These are phyloP conservation scores for Thinopyrum elongatum DNA, from an alignment of 176 grass and related monocot species.

Conservation along the genomic window DNA sequence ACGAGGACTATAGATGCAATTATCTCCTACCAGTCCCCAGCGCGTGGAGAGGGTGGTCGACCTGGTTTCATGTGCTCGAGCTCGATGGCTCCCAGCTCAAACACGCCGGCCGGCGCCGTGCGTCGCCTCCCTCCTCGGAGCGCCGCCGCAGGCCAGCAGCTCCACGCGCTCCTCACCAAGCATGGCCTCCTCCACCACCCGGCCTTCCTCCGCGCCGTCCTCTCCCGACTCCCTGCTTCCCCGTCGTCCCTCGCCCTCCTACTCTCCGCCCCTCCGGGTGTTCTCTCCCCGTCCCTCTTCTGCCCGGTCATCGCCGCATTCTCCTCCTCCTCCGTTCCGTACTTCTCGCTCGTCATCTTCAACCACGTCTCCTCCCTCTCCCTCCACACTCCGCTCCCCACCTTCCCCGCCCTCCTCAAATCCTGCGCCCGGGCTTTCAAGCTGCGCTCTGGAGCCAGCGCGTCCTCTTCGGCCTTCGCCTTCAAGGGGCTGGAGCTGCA, in stretches of 20 bases:
- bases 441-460: neutral
- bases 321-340: conserved; percentile 26
- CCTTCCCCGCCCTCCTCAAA: conserved; percentile 67
- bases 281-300: conserved; percentile 48
- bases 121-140: conserved; percentile 18
- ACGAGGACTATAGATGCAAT: no score
- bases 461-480: conserved; percentile 4
- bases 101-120: neutral
- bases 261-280: conserved; percentile 9
- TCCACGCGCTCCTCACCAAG: conserved; percentile 54
- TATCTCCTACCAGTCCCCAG: no score
- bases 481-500: conserved; percentile 54
- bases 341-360: conserved; percentile 38
- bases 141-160: conserved; percentile 5
- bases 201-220: conserved; percentile 32
- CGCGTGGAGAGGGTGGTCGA: neutral
- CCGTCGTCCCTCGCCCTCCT: conserved; percentile 50
- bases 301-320: conserved; percentile 41
- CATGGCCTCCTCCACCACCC: conserved; percentile 38
- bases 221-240: conserved; percentile 49
- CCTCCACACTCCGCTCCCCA: conserved; percentile 35
- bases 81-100: neutral
- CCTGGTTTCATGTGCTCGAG: neutral
- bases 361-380: conserved; percentile 31
- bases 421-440: conserved; percentile 58